Percentiles rank a stretch among this genome's conserved stretches.
Evolutionary conservation across 306 rosid genomes (phyloP).

Genomic region (Pyrus pyrifolia): DNA sequence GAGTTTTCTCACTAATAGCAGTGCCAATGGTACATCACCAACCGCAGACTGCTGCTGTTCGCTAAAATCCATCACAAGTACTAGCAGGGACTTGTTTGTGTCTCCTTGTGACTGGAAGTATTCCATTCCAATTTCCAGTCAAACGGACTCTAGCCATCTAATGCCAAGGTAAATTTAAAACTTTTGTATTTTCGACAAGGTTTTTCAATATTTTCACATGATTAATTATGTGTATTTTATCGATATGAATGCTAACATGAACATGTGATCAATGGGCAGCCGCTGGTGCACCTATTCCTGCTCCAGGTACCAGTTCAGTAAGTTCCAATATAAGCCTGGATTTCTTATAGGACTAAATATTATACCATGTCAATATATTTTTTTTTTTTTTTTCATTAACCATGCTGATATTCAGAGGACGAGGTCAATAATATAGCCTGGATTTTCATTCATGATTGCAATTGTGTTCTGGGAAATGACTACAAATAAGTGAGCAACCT

Average conservation of each 20-base stretch:
- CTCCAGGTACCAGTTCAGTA: constrained; percentile 43
- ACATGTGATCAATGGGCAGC: constrained; percentile 41
- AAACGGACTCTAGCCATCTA: constrained; percentile 60
- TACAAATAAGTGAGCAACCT: too few species aligned
- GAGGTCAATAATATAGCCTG: too few species aligned
- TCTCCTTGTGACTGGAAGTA: constrained; percentile 41
- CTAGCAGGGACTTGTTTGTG: constrained; percentile 55
- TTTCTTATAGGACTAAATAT: too few species aligned
- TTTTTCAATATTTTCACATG: background rate
- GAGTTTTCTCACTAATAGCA: constrained; percentile 52
- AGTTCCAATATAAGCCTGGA: too few species aligned
- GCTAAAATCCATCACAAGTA: constrained; percentile 39
- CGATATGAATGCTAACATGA: background rate
- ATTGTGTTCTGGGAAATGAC: too few species aligned
- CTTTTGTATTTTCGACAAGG: too few species aligned
- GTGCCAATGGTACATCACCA: constrained; percentile 50
- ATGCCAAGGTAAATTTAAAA: constrained; percentile 30
- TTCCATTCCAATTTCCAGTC: constrained; percentile 58
- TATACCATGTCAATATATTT: too few species aligned
- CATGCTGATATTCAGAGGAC: too few species aligned
- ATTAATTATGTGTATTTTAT: background rate
- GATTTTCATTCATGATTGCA: too few species aligned
- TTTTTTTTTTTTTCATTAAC: too few species aligned
- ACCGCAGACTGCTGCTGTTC: constrained; percentile 52
- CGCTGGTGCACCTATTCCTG: constrained; percentile 49